Evolutionary conservation across 1,139 yeast species (phyloP).

Genomic region (Blastobotrys indianensis): DNA sequence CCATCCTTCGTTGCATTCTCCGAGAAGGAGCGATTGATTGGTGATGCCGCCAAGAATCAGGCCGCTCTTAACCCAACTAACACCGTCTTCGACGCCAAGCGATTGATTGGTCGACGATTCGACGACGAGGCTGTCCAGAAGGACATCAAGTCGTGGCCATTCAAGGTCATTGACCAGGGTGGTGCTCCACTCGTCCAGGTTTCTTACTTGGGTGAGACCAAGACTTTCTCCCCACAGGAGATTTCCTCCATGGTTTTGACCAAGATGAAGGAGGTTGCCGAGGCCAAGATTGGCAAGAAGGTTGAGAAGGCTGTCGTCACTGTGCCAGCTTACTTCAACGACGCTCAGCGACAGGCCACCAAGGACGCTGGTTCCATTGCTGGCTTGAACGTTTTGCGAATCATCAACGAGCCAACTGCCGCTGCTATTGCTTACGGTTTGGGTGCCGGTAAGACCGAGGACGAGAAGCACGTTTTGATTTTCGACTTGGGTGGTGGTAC

Average conservation of each 20-base stretch:
- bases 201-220: slow-evolving; percentile 88
- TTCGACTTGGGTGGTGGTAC: slow-evolving; percentile 99
- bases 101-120: slow-evolving; percentile 94
- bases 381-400: slow-evolving; percentile 92
- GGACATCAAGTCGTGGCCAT: slow-evolving; percentile 97
- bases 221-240: slow-evolving; percentile 95
- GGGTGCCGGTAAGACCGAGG: slow-evolving; percentile 81
- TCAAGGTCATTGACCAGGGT: slow-evolving; percentile 79
- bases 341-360: slow-evolving; percentile 97
- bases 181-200: slow-evolving; percentile 93
- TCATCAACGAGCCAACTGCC: slow-evolving; percentile 97
- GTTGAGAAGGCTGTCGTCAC: slow-evolving; percentile 94
- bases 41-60: slow-evolving; percentile 99
- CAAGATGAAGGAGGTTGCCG: slow-evolving; percentile 98
- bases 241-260: slow-evolving; percentile 93
- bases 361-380: slow-evolving; percentile 98
- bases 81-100: slow-evolving; percentile 97
- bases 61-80: slow-evolving; percentile 95
- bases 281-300: slow-evolving; percentile 87
- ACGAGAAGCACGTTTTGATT: slow-evolving; percentile 81
- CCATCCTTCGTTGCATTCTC: slow-evolving; percentile 98
- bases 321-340: slow-evolving; percentile 97
- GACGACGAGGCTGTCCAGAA: slow-evolving; percentile 87
- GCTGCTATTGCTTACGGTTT: slow-evolving; percentile 99
- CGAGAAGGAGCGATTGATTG: slow-evolving; percentile 94